Conservation (phyloP, 2,329 filamentous ascomycete species). For the Teratosphaeria gauchensis region DNA sequence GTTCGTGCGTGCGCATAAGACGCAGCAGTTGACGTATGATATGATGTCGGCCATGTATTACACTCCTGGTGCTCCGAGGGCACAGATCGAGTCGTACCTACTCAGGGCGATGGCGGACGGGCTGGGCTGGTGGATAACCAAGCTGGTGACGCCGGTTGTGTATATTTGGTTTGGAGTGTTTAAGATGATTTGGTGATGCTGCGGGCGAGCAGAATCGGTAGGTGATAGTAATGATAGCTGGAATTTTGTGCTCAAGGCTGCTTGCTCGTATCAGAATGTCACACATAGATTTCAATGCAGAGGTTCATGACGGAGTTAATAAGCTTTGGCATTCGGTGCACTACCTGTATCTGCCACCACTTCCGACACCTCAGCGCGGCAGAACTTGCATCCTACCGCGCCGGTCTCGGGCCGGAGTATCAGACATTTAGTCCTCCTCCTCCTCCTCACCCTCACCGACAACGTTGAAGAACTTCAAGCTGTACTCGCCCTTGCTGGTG, state of each 20-base stretch:
- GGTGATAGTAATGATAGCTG: neutral
- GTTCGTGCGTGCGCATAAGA: constrained; percentile 26
- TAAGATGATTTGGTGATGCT: constrained; percentile 17
- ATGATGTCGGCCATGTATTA: constrained; percentile 40
- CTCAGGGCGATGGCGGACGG: constrained; percentile 12
- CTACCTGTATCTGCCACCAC: neutral
- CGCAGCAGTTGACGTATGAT: constrained; percentile 33
- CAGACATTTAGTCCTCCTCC: constrained; percentile 78
- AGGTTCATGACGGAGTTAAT: neutral
- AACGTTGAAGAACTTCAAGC: constrained; percentile 99
- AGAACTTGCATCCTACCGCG: neutral
- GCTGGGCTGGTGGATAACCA: constrained; percentile 10
- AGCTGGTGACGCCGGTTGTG: constrained; percentile 15
- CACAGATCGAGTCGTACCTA: constrained; percentile 32
- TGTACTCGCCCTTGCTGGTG: constrained; percentile 95
- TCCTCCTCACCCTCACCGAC: constrained; percentile 97
- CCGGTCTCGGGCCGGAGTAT: neutral
- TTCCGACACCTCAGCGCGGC: neutral
- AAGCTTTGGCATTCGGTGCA: neutral
- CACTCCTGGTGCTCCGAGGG: constrained; percentile 36
- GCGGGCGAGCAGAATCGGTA: neutral
- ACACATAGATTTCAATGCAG: too few species aligned
- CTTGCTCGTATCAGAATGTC: too few species aligned
- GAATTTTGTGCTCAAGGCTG: too few species aligned
- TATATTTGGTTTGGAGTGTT: constrained; percentile 23